Evolutionary conservation across 1,284 basidiomycete species (phyloP), one percentile per base, ranked within the genome.

Genomic region (Kalmanozyma brasiliensis): DNA sequence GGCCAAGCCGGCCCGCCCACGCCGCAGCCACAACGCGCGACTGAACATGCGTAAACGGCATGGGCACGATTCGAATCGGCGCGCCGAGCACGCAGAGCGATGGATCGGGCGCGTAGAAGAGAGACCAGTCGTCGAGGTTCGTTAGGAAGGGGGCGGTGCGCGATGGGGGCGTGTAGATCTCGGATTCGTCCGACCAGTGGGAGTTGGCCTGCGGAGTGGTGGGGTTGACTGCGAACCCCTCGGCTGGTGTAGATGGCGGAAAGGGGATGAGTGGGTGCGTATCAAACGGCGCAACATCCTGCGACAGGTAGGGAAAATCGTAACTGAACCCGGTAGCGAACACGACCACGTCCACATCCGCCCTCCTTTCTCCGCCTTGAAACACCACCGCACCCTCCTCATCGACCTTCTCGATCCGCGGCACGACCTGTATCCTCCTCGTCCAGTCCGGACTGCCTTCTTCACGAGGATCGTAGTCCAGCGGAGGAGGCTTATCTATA

Each of bases 311-410:
- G 0, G 76, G 70, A 17, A 69, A 58, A 22, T 75, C 67, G 36
- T 73, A 78, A 17, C 59, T 42, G 47, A 77, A 82, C 8, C 81
- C 81, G 1, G 81, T 82, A 10, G 63, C 81, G 52, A 81, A 82
- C 5, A 82, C 48, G 41, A 82, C 71, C 47, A 71, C 45, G 29
- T 81, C 76, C 10, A 82, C 61, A 29, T 72, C 49, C 2, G 49
- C 41, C 4, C 73, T 30, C 4, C 9, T 22, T 8, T 48, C 5
- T 0, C 65, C 72, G 16, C 66, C 61, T 4, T 61, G 51, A 7
- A 81, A 52, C 2, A 74, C 36, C 4, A 53, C 30, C 4, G 11
- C 42, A 1, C 45, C 45, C 2, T 42, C 48, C 2, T 37, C 14
- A 1, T 61, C 44, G 19, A 81, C 45, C 8, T 23, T 24, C 11